Conservation (phyloP, 139 green algal genomes). For the Haematococcus sp. region DNA sequence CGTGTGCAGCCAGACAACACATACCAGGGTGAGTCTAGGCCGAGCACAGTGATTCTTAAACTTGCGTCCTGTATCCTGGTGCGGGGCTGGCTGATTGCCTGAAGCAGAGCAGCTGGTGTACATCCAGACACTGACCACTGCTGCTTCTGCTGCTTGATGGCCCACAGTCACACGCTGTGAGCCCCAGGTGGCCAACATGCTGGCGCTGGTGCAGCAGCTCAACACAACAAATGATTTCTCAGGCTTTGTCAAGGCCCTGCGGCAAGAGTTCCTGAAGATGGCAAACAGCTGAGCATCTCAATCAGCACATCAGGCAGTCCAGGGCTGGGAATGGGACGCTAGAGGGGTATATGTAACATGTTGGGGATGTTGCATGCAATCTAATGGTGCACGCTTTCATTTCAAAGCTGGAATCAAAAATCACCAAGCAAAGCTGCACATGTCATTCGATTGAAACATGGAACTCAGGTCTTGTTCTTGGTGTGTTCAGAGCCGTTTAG, state of each 20-base stretch:
- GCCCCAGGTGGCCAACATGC: constrained; percentile 12
- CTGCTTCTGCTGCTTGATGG: no score
- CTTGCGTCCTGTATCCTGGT: no score
- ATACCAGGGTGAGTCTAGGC: constrained; percentile 1
- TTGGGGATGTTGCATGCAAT: no score
- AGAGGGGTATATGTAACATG: no score
- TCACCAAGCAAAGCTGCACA: no score
- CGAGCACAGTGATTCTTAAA: no score
- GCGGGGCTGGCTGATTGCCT: background rate
- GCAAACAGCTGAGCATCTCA: background rate
- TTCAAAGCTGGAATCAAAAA: no score
- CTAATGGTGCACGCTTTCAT: no score
- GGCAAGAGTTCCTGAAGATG: constrained; percentile 19
- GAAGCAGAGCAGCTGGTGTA: background rate
- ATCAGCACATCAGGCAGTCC: background rate
- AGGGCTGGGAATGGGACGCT: no score
- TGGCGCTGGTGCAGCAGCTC: constrained; percentile 15
- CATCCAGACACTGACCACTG: no score
- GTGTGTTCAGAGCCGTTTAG: background rate
- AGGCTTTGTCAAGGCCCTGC: constrained; percentile 18
- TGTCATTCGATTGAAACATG: no score
- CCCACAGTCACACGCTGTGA: constrained; percentile 32
- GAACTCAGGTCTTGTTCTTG: no score
- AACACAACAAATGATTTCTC: constrained; percentile 19
- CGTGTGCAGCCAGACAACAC: constrained; percentile 15